Conservation (phyloP, 1,284 basidiomycete species). For the Apiotrichum sp. region DNA sequence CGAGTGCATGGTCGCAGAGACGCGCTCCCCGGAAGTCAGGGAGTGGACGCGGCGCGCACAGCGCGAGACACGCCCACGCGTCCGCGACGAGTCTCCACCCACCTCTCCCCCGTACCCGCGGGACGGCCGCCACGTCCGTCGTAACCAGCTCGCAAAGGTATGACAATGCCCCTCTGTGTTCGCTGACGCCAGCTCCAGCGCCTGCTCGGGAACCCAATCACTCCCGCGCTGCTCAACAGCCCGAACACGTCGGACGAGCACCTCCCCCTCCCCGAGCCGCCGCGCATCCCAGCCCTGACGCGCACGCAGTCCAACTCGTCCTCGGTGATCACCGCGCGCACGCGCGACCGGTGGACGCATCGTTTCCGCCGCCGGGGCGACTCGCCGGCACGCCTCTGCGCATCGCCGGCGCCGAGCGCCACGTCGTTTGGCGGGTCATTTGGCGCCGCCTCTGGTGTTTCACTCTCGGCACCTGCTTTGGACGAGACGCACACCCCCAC, state of each 20-base stretch:
- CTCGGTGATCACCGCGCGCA: not conserved
- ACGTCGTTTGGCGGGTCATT: not conserved
- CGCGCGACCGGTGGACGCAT: not conserved
- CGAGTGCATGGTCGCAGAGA: conserved; percentile 25
- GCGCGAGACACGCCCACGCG: no score
- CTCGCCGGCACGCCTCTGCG: not conserved
- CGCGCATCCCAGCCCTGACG: not conserved
- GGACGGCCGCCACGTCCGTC: conserved; percentile 11
- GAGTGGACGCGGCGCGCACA: not conserved
- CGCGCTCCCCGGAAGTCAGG: not conserved
- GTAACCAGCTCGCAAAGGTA: conserved; percentile 29
- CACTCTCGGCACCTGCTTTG: not conserved
- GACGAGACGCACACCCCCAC: not conserved
- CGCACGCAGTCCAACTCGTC: not conserved
- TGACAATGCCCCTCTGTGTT: not conserved
- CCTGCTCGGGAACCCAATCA: conserved; percentile 22
- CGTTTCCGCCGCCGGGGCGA: not conserved
- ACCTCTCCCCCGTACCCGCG: no score
- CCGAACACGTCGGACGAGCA: conserved; percentile 3
- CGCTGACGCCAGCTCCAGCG: conserved; percentile 20
- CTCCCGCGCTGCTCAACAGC: conserved; percentile 9
- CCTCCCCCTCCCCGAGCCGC: not conserved
- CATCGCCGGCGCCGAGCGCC: not conserved
- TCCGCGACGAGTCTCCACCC: conserved; percentile 9
- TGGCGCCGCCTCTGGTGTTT: not conserved